A percentile compares a stretch with the other conserved stretches of the same genome.
These are phyloP conservation scores for Nidula microcarpa DNA, from an alignment of 768 basidiomycete species.

Conservation along the genomic window DNA sequence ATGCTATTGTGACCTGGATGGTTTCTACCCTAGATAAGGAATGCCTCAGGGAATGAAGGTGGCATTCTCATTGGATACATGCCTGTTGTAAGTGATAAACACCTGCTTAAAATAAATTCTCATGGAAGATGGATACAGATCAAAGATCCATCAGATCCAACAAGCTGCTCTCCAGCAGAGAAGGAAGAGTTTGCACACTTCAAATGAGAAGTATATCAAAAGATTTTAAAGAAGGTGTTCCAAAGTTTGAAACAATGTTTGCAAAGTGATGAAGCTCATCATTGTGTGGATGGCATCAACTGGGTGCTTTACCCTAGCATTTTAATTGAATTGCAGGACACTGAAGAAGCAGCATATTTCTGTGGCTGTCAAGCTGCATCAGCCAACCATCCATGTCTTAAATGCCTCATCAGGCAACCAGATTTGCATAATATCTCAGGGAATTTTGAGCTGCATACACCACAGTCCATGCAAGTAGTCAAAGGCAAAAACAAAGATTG, in stretches of 20 bases:
- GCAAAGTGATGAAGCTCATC: slow-evolving; percentile 14
- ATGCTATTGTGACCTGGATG: slow-evolving; percentile 19
- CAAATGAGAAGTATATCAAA: slow-evolving; percentile 24
- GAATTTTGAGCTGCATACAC: slow-evolving; percentile 10
- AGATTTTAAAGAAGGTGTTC: slow-evolving; percentile 18
- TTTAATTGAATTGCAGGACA: slow-evolving; percentile 22
- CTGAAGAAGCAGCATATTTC: slow-evolving; percentile 22
- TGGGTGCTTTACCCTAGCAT: slow-evolving; percentile 22
- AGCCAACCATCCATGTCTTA: slow-evolving; percentile 24
- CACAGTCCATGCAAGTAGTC: slow-evolving; percentile 12
- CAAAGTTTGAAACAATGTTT: slow-evolving; percentile 10
- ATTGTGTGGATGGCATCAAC: slow-evolving; percentile 13
- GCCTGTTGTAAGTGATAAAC: slow-evolving; percentile 14
- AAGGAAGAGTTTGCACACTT: slow-evolving; percentile 18
- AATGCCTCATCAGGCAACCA: slow-evolving; percentile 17
- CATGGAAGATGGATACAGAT: slow-evolving; percentile 7
- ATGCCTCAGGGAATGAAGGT: slow-evolving; percentile 29
- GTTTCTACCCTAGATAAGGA: slow-evolving; percentile 20
- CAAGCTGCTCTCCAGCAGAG: slow-evolving; percentile 10
- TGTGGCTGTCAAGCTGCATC: slow-evolving; percentile 15
- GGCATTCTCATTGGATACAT: slow-evolving; percentile 23
- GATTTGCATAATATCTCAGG: slow-evolving; percentile 14
- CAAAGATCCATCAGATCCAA: slow-evolving; percentile 17
- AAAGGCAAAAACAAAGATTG: slow-evolving; percentile 4
- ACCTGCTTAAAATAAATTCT: not conserved